Base-by-base conservation (phyloP, 2,329 filamentous ascomycete species). In the Fusarium chaquense region DNA sequence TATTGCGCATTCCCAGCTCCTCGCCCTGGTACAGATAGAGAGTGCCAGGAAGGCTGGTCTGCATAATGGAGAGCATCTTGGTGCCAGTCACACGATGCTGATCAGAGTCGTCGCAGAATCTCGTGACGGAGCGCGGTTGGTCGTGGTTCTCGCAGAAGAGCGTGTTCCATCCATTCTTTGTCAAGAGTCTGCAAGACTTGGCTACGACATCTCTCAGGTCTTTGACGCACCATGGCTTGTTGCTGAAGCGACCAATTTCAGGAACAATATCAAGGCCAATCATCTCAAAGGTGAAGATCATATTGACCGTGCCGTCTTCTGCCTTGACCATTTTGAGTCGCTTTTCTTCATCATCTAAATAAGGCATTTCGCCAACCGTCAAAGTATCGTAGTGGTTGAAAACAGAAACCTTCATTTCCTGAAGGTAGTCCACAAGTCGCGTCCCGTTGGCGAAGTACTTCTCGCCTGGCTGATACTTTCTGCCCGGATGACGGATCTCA, bases 21-120 rank as follows among this genome's bases (percentile, higher is more conserved):
- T 91, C 87, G 28, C 89, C 89, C 73, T 91, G 89, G 73, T 90
- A 91, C 3, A 91, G 79, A 75, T 88, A 91, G 2, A 89, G 81
- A 0, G 89, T 90, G 15, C 89, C 89, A 15, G 83, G 77, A 81
- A 87, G 80, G 2, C 81, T 83, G 0, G 78, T 76, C 62, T 86
- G 82, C 68, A 89, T 80, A 2, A 88, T 80, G 0, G 88, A 85
- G 3, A 91, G 79, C 75, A 90, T 83, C 76, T 90, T 90, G 10
- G 86, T 86, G 0, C 85, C 81, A 13, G 80, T 73, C 7, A 81
- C 75, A 6, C 87, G 81, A 72, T 82, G 80, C 65, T 83, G 78
- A 22, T 86, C 82, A 12, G 79, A 79, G 46, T 86, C 84, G 35
- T 85, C 79, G 1, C 83, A 80, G 65, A 85, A 89, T 8, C 87